phyloP scores from a whole-genome alignment of 2,329 filamentous ascomycete genomes.

The Cercospora nicotianae region DNA sequence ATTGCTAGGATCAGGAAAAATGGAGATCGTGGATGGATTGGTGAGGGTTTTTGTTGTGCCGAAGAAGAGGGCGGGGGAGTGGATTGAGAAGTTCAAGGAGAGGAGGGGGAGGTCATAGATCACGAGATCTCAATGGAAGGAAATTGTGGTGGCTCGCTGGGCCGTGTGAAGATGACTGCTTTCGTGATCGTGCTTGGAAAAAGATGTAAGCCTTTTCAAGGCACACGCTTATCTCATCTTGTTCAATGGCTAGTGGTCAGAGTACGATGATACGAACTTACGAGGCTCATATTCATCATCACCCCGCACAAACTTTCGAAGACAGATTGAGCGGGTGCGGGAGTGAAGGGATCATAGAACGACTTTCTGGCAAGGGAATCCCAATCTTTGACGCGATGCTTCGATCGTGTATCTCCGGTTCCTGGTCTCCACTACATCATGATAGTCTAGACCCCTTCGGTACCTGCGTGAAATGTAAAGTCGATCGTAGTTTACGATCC shows the following conservation, averaged over 20 bases:
- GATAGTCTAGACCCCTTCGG: background rate
- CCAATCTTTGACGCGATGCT: background rate
- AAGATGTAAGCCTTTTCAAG: background rate
- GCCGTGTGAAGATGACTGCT: background rate
- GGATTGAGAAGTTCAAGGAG: conserved; percentile 81
- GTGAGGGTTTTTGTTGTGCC: conserved; percentile 83
- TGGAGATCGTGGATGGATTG: conserved; percentile 85
- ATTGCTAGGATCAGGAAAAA: conserved; percentile 71
- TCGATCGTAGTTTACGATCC: background rate
- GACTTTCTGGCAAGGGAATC: background rate
- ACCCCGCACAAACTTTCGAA: background rate
- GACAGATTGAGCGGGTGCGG: background rate
- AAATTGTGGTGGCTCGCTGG: background rate
- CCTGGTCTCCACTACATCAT: background rate
- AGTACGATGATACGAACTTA: background rate
- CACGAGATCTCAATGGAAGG: no score
- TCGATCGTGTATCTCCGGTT: background rate
- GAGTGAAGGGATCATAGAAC: background rate
- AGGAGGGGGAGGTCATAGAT: conserved; percentile 49
- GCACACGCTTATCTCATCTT: background rate
- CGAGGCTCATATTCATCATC: background rate
- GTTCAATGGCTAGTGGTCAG: background rate
- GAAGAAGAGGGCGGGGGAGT: conserved; percentile 65
- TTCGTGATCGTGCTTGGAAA: background rate
- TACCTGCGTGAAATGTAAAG: background rate